Conservation (phyloP, 441 rosid species). For the Gossypium laxum region DNA sequence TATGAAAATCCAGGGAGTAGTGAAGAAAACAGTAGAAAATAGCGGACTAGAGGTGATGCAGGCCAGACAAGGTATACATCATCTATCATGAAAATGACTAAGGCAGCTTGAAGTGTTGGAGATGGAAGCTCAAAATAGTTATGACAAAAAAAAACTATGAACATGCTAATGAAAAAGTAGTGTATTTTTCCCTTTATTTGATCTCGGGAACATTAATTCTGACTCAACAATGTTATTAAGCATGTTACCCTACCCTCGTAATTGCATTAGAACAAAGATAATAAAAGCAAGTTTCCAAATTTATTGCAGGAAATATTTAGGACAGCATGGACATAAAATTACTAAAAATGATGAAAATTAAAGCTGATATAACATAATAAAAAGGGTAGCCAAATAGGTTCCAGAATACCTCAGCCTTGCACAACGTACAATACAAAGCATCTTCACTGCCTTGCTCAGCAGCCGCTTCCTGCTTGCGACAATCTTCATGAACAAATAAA, state of each 20-base stretch:
- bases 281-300: background rate
- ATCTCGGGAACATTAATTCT: background rate
- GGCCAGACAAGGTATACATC: background rate
- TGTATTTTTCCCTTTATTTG: background rate
- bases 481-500: conserved; percentile 56
- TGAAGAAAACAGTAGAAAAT: background rate
- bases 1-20: background rate
- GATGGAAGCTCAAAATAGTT: background rate
- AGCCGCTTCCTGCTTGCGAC: conserved; percentile 36
- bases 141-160: background rate
- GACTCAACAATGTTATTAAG: background rate
- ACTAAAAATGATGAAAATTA: background rate
- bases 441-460: conserved; percentile 48
- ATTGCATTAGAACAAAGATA: background rate
- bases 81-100: background rate
- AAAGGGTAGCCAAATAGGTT: background rate
- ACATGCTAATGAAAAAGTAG: background rate
- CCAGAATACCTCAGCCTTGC: conserved; percentile 53
- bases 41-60: background rate
- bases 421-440: conserved; percentile 58
- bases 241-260: background rate
- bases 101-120: background rate
- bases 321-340: background rate
- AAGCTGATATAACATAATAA: background rate
- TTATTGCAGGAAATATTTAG: background rate